Base-by-base conservation (phyloP, 257 asterid genomes). In the Plantago ovata region DNA sequence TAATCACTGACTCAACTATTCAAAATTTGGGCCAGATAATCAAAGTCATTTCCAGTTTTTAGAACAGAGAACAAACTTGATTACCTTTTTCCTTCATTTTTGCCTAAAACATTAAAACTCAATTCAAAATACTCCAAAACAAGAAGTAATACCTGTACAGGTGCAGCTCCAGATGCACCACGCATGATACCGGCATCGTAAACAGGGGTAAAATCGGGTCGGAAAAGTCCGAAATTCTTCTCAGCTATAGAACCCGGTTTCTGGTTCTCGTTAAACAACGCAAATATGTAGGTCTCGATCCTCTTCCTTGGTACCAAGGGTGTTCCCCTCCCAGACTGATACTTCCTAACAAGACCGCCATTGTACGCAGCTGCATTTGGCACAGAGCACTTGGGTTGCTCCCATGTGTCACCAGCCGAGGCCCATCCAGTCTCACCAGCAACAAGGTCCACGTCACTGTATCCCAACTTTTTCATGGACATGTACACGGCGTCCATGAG, bases 371-470 rank as follows among this genome's bases (percentile, higher is more conserved):
- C 79, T n/a, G 98, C 97, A 42, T 92, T 88, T 42, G 39, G 82
- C 13, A 75, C 69, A 0, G 83, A 80, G 75, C 95, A 83, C 43
- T 76, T 70, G 8, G 90, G 87, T 78, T 67, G 84, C 79, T 85
- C 94, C 66, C 69, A 75, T 0, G 39, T 56, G 41, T 85, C 96
- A 0, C 96, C 96, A 1, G 21, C 15, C 3, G 96, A 71, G 13
- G 98, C 70, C 98, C 98, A 92, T 14, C 98, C 98, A 3, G 98
- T 85, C 64, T 92, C 98, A 1, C 89, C 95, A 1, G 75, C 88
- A 8, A 78, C 79, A 1, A 92, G 78, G 0, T 86, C 95, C 1
- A 92, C 96, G 23, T 92, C 98, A 0, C 44, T 68, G 69, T 75
- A 86, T 2, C 96, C 93, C 60, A 92, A 23, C 38, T 71, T 78